Base-by-base conservation (phyloP, 1,284 basidiomycete species). In the Rhodotorula sp. region DNA sequence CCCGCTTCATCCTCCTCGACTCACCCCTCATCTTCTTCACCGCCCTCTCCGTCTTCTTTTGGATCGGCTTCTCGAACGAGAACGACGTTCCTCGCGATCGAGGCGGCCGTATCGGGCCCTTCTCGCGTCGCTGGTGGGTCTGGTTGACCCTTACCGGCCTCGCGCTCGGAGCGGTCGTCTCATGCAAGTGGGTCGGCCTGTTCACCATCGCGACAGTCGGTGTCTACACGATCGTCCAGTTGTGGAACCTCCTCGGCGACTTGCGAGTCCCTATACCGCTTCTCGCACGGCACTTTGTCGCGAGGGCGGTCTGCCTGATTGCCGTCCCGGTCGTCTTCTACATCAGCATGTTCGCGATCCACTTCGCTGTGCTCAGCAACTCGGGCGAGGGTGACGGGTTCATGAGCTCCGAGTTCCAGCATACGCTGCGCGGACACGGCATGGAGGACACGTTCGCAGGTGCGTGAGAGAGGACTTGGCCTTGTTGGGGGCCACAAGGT, bases 331-430 rank as follows among this genome's bases (percentile, higher is more conserved):
- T 89, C 46, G 53, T 88, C 47, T 93, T 99, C 80, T 99, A 99
- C 83, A 91, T 98, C 89, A 80, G 84, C 77, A 94, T 94, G 88
- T 99, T 99, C 82, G 85, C 89, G 79, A 88, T 99, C 63, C 96
- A 99, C 80, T 95, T 99, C 81, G 81, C 87, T 79, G 86, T 99
- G 72, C 84, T 99, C 46, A 86, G 87, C 77, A 89, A 88, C 80
- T 90, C 91, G 4, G 96, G 96, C 46, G 94, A 97, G 68, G 96
- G 96, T 1, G 96, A 99, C 80, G 92, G 93, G 1, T 99, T 99
- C 82, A 99, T 99, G 96, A 94, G 90, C 82, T 92, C 93, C 20
- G 92, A 94, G 77, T 99, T 99, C 83, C 94, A 97, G 81, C 94
- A 98, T 79, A 97, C 94, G 0, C 84, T 99, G 13, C 84, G 88